phyloP scores from a whole-genome alignment of 495 filamentous ascomycete species.

The Melanomma pulvis-pyrius region DNA sequence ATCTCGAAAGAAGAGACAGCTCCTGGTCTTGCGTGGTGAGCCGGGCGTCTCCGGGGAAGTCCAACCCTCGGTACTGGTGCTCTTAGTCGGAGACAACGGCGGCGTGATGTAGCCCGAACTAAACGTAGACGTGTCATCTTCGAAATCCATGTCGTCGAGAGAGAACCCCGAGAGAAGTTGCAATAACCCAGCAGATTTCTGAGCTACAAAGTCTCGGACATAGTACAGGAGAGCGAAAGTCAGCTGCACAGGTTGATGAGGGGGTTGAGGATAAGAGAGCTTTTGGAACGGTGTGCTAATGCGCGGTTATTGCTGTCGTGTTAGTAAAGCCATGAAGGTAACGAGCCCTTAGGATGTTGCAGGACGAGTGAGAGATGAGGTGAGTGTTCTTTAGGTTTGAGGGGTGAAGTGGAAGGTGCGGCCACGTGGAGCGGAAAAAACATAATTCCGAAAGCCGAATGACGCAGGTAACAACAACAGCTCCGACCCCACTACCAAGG shows the following conservation, averaged over 20 bases:
- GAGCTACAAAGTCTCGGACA: conserved; percentile 18
- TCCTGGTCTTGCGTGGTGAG: conserved; percentile 29
- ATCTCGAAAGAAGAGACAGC: conserved; percentile 24
- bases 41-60: conserved; percentile 19
- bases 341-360: conserved; percentile 15
- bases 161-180: not conserved
- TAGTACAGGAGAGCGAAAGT: conserved; percentile 32
- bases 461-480: not conserved
- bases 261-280: not conserved
- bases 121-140: not conserved
- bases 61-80: conserved; percentile 24
- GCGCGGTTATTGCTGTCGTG: conserved; percentile 21
- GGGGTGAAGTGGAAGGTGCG: not conserved
- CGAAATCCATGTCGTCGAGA: conserved; percentile 21
- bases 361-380: conserved; percentile 12
- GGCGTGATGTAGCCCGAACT: conserved; percentile 22
- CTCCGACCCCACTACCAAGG: not conserved
- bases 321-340: conserved; percentile 27
- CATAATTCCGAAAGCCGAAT: not conserved
- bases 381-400: not conserved
- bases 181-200: not conserved
- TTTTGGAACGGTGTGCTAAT: conserved; percentile 5
- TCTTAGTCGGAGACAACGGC: conserved; percentile 29
- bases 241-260: conserved; percentile 16
- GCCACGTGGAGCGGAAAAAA: not conserved